These are phyloP conservation scores for Cetraspora pellucida DNA, from an alignment of 192 early-diverging fungal genomes.

Conservation along the genomic window DNA sequence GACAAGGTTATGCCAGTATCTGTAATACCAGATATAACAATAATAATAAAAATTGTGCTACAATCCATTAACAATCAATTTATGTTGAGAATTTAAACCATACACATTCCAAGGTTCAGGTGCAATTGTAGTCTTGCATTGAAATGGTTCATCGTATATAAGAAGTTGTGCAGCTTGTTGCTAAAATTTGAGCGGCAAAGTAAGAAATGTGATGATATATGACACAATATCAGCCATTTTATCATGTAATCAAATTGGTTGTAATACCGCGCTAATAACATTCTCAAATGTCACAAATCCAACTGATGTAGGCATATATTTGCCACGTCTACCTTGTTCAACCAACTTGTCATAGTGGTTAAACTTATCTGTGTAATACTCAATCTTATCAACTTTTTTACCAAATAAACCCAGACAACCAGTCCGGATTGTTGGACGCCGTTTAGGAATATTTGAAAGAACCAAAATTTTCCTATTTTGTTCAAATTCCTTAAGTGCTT, in stretches of 20 bases:
- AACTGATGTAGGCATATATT: slow-evolving; percentile 54
- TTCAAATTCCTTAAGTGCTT: slow-evolving; percentile 46
- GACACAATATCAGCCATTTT: background rate
- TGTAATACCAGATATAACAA: background rate
- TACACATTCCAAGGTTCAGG: slow-evolving; percentile 76
- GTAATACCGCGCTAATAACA: slow-evolving; percentile 63
- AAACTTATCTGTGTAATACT: slow-evolving; percentile 60
- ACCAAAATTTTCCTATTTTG: background rate
- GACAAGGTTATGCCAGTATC: slow-evolving; percentile 73
- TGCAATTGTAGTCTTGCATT: slow-evolving; percentile 62
- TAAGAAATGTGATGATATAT: background rate
- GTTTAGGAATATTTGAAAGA: slow-evolving; percentile 10
- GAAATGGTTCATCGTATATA: slow-evolving; percentile 65
- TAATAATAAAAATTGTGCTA: background rate
- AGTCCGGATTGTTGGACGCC: slow-evolving; percentile 47
- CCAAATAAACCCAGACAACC: slow-evolving; percentile 54
- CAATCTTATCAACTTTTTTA: slow-evolving; percentile 68
- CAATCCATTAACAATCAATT: background rate
- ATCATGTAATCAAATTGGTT: background rate
- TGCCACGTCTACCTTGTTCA: slow-evolving; percentile 49
- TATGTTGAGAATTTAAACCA: background rate
- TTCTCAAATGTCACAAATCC: slow-evolving; percentile 82
- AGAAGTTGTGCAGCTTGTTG: slow-evolving; percentile 69
- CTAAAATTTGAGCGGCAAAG: slow-evolving; percentile 29
- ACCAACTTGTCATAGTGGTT: slow-evolving; percentile 57